phyloP scores from a whole-genome alignment of 495 filamentous ascomycete species.

The Penicillium canescens region DNA sequence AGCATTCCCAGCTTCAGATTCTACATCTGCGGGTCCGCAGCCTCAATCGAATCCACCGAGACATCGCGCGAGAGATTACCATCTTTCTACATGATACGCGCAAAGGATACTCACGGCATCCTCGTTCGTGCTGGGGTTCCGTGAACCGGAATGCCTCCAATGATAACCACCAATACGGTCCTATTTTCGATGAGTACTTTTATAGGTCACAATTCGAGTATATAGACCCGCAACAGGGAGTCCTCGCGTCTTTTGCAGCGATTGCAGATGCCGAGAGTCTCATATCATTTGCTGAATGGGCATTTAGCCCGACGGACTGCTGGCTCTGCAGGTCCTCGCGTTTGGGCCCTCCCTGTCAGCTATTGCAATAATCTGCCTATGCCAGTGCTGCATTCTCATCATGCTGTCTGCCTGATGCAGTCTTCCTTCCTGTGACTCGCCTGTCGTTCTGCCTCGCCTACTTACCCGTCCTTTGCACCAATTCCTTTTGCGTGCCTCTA shows the following conservation, averaged over 20 bases:
- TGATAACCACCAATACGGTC: neutral
- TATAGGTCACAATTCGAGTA: neutral
- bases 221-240: no score
- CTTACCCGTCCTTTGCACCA: no score
- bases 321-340: conserved; percentile 5
- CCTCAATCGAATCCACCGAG: neutral
- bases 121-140: neutral
- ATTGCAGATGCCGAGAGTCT: conserved; percentile 3
- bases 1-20: neutral
- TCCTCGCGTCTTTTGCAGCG: neutral
- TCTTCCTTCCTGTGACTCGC: no score
- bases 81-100: neutral
- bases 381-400: no score
- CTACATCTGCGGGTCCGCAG: neutral
- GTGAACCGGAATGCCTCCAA: neutral
- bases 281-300: conserved; percentile 12
- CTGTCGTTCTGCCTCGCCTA: no score
- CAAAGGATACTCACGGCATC: neutral
- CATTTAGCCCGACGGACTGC: conserved; percentile 13
- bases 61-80: neutral
- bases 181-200: neutral
- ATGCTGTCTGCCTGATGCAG: no score
- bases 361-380: no score
- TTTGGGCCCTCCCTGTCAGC: no score
- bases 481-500: no score